Evolutionary conservation across 169 alveolate genomes (phyloP).

Genomic region (Eimeria brunetti): DNA sequence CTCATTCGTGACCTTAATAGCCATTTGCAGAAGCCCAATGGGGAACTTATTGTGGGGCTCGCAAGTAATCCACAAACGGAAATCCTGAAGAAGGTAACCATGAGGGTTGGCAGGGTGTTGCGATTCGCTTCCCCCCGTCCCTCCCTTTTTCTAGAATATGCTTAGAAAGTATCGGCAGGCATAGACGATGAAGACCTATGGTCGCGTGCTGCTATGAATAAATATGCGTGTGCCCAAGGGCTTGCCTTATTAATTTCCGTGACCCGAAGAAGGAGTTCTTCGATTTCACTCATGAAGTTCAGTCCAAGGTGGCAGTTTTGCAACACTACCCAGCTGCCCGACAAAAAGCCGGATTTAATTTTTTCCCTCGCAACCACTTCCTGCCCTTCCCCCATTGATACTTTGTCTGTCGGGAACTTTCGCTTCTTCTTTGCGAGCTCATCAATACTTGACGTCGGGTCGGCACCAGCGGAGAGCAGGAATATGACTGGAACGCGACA

Average conservation of each 20-base stretch:
- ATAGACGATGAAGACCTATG: not conserved
- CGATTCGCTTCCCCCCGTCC: no score
- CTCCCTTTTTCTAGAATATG: not conserved
- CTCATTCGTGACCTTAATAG: conserved; percentile 97
- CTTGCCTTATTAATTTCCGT: conserved; percentile 93
- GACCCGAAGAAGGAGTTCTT: conserved; percentile 88
- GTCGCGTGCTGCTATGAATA: not conserved
- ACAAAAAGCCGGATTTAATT: conserved; percentile 92
- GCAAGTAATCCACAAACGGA: conserved; percentile 92
- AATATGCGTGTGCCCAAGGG: not conserved
- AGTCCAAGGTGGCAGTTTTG: conserved; percentile 97
- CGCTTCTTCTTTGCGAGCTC: conserved; percentile 96
- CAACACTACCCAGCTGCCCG: conserved; percentile 97
- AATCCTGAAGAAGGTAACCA: conserved; percentile 87
- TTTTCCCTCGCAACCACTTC: conserved; percentile 94
- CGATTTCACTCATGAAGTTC: conserved; percentile 94
- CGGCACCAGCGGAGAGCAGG: conserved; percentile 96
- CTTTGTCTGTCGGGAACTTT: conserved; percentile 95
- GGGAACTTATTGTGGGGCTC: conserved; percentile 96
- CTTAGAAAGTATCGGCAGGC: not conserved
- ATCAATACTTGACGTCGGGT: conserved; percentile 96
- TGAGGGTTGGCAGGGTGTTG: not conserved
- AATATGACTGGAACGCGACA: conserved; percentile 93
- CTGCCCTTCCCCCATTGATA: conserved; percentile 98
- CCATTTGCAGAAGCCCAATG: conserved; percentile 96